Evolutionary conservation across 2,329 filamentous ascomycete species (phyloP).

Genomic region (Aspergillus sp.): DNA sequence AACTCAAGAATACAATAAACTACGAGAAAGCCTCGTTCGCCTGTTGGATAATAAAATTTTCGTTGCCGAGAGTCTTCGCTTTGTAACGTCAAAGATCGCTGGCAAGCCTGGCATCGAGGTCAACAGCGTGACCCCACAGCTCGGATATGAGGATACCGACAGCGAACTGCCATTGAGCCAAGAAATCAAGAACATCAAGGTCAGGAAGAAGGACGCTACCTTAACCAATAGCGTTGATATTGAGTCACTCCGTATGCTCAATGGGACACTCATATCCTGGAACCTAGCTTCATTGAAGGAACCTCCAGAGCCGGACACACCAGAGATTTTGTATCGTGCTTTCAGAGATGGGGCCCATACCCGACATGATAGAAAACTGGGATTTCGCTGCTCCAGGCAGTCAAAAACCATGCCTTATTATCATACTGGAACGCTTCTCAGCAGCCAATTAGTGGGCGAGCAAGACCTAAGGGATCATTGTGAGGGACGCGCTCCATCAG

Average conservation of each 20-base stretch:
- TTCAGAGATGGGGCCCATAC: neutral
- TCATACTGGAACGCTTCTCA: slow-evolving; percentile 4
- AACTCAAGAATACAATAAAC: too few species aligned
- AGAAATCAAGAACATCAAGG: neutral
- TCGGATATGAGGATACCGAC: neutral
- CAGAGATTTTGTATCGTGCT: neutral
- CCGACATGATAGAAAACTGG: slow-evolving; percentile 5
- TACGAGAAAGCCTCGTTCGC: too few species aligned
- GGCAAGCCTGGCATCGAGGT: neutral
- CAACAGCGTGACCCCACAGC: neutral
- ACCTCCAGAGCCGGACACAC: neutral
- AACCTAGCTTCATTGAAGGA: neutral
- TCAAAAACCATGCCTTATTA: slow-evolving; percentile 4
- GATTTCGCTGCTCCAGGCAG: slow-evolving; percentile 6
- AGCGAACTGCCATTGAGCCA: neutral
- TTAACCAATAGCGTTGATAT: neutral
- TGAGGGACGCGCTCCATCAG: slow-evolving; percentile 3
- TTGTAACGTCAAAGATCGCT: neutral
- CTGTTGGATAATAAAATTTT: neutral
- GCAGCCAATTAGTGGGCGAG: slow-evolving; percentile 4
- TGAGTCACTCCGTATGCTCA: neutral
- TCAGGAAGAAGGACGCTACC: neutral
- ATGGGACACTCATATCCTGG: neutral
- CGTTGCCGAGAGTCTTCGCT: neutral
- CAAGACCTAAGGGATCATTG: slow-evolving; percentile 4